These are phyloP conservation scores for Jimgerdemannia flammicorona DNA, from an alignment of 192 early-diverging fungal species.

Conservation along the genomic window DNA sequence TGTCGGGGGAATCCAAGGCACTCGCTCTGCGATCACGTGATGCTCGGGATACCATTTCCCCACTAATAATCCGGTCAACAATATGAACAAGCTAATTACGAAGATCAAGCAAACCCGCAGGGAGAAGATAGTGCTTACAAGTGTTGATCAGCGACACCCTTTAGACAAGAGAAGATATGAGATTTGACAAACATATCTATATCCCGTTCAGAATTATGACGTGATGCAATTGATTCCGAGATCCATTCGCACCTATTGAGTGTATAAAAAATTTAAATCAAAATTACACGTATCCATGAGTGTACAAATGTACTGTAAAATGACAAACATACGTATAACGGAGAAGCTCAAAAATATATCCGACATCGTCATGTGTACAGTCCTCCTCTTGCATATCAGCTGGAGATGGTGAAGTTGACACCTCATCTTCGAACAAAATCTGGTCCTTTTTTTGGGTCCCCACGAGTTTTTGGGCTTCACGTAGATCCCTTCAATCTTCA, in stretches of 20 bases:
- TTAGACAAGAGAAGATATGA: constrained; percentile 10
- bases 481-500: no score
- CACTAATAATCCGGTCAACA: constrained; percentile 4
- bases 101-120: constrained; percentile 5
- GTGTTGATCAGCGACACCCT: constrained; percentile 13
- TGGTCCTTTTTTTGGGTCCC: no score
- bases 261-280: constrained; percentile 1
- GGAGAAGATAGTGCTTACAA: constrained; percentile 11
- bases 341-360: no score
- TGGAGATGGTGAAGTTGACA: no score
- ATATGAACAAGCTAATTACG: constrained; percentile 12
- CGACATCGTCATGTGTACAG: no score
- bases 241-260: constrained; percentile 14
- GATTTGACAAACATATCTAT: constrained; percentile 11
- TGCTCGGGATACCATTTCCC: no score
- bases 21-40: constrained; percentile 6
- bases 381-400: no score
- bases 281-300: constrained; percentile 3
- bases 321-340: no score
- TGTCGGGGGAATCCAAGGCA: constrained; percentile 13
- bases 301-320: no score
- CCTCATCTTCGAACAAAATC: no score
- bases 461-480: no score
- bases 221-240: constrained; percentile 6
- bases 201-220: constrained; percentile 16